Percentiles rank a stretch among this genome's conserved stretches.
Conservation (phyloP, 148 eudicot genomes). For the Pharnaceum exiguum region DNA sequence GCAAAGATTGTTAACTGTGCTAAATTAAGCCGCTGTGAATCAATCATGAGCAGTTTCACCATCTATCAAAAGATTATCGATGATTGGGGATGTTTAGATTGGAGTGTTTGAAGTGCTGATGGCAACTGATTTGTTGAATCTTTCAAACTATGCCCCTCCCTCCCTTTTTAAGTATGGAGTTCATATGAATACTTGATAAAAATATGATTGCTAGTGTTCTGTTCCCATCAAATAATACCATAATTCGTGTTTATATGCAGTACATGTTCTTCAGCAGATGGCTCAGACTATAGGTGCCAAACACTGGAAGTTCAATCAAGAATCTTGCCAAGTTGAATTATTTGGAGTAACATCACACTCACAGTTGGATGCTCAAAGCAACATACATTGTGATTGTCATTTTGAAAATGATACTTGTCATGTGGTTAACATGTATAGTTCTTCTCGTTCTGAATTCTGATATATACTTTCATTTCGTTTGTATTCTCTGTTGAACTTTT, state of each 20-base stretch:
- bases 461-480: not conserved
- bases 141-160: no score
- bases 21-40: no score
- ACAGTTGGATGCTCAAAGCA: conserved; percentile 30
- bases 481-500: not conserved
- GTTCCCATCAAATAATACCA: not conserved
- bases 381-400: conserved; percentile 46
- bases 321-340: conserved; percentile 38
- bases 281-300: conserved; percentile 48
- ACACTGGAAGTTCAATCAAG: conserved; percentile 46
- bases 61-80: no score
- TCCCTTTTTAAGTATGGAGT: no score
- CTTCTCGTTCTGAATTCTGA: conserved; percentile 8
- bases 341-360: conserved; percentile 28
- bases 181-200: not conserved
- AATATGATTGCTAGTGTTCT: not conserved
- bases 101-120: no score
- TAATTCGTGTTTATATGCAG: conserved; percentile 20
- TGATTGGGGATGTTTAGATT: no score
- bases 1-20: no score
- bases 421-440: conserved; percentile 52
- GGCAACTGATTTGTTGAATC: no score
- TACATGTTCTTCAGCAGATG: conserved; percentile 48
- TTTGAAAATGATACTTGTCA: conserved; percentile 49
- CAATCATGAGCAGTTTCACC: no score